Base-by-base conservation (phyloP, 805 yeast species). In the Zygosaccharomyces bailii region DNA sequence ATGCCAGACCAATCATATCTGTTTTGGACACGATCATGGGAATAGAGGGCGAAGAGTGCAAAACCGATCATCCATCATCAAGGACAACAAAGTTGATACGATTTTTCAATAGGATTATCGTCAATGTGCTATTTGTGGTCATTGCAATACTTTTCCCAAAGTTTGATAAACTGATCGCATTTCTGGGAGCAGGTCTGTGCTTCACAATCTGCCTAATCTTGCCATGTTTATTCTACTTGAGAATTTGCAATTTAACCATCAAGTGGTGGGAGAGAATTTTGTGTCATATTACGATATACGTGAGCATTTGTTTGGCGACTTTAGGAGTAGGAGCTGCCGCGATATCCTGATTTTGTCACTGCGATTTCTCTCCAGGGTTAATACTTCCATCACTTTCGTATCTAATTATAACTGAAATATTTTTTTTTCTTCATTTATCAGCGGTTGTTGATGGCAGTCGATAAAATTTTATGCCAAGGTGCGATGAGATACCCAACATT, bases 161-260 rank as follows among this genome's bases (percentile, higher is more conserved):
- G 43, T 89, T 89, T 60, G 96, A 88, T 57, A 78, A 78, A 53
- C 74, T 89, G 42, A 82, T 89, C 65, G 86, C 95, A 5, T 76
- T 89, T 36, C 64, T 87, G 53, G 96, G 96, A 5, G 78, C 91
- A 4, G 80, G 87, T 1, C 72, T 89, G 41, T 86, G 96, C 54
- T 84, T 86, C 62, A 70, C 82, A 2, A 79, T 88, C 27, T 89
- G 96, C 62, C 69, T 88, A 43, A 82, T 87, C 16, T 71, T 88
- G 18, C 96, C 96, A 2, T 69, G 86, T 17, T 57, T 75, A 8
- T 89, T 88, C 61, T 87, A 89, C 65, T 59, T 84, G 48, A 72
- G 66, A 50, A 70, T 83, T 30, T 83, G 81, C 57, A 62, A 61
- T 3, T 56, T 65, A 3, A 70, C 73, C 10, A 63, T 82, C 29